Evolutionary conservation across 345 rosid genomes (phyloP), one percentile per base, ranked within the genome.

Genomic region (Ailanthus altissimus): DNA sequence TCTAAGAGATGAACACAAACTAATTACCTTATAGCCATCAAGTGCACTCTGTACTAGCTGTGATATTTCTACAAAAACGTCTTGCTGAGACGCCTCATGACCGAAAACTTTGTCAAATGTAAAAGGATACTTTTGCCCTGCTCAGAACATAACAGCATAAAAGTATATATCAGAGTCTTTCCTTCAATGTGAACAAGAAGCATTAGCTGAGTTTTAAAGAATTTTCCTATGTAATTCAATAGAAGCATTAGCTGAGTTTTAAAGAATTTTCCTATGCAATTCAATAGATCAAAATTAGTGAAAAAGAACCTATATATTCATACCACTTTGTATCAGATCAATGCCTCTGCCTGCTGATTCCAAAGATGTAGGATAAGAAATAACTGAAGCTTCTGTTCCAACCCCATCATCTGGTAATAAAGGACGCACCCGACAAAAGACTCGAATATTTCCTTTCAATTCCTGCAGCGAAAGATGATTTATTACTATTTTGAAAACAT

Each of bases 361-460:
- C 2, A 81, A 53, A 5, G 98, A 81, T 10, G 93, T 80, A 40
- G 97, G 99, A 80, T 89, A 96, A 18, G 92, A 79, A 23, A 96
- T 81, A 1, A 89, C 89, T 6, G 84, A 70, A 5, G 83, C 81
- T 60, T 92, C 98, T 21, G 81, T 58, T 38, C 86, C 89, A 53
- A 59, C 86, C 70, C 91, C 88, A 75, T 96, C 98, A 76, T 93
- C 97, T 2, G 93, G 93, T 77, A 91, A 81, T 71, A 86, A 53
- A 57, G 98, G 99, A 5, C 99, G 97, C 47, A 96, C 98, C 72
- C 99, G 88, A 69, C 98, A 96, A 75, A 96, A 96, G 0, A 96
- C 99, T 8, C 99, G 90, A 59, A 96, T 96, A 63, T 95, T 95
- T n/a, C 99, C 99, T 88, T 95, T 95, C 9, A 95, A 79, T 87